These are phyloP conservation scores for Candida insectalens DNA, from an alignment of 805 yeast genomes.

Conservation along the genomic window DNA sequence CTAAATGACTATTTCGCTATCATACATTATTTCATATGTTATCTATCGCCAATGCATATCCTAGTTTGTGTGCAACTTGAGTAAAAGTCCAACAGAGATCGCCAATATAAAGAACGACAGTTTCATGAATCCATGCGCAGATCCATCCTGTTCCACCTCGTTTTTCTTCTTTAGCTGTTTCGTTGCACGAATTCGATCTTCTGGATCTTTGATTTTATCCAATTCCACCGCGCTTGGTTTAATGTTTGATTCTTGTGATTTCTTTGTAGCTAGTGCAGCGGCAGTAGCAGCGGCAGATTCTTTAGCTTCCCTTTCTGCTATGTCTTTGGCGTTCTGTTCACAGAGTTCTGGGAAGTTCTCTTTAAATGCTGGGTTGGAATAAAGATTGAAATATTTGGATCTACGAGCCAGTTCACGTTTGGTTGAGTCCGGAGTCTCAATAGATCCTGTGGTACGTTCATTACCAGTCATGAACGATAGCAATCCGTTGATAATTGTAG, in stretches of 20 bases:
- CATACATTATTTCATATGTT: too few relatives aligned
- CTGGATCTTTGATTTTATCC: constrained; percentile 47
- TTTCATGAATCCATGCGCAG: constrained; percentile 6
- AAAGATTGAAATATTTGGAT: constrained; percentile 51
- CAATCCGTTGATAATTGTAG: constrained; percentile 79
- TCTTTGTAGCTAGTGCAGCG: not conserved
- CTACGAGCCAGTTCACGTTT: constrained; percentile 48
- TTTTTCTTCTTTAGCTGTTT: constrained; percentile 7
- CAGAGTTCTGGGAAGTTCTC: constrained; percentile 63
- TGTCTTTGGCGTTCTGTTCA: constrained; percentile 30
- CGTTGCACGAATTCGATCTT: constrained; percentile 54
- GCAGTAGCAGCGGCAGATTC: too few relatives aligned
- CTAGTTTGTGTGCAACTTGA: constrained; percentile 3
- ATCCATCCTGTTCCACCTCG: constrained; percentile 1
- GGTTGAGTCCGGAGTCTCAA: constrained; percentile 49
- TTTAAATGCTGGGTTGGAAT: constrained; percentile 45
- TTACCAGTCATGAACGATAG: constrained; percentile 87
- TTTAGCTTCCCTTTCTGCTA: constrained; percentile 6
- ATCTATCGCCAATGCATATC: too few relatives aligned
- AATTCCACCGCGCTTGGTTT: constrained; percentile 18
- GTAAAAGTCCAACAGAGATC: constrained; percentile 9
- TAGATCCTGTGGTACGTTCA: constrained; percentile 79
- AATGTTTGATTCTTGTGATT: constrained; percentile 12
- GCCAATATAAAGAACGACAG: constrained; percentile 10
- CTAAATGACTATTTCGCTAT: constrained; percentile 2